These are phyloP conservation scores for Glaciozyma antarctica DNA, from an alignment of 768 basidiomycete species.

Conservation along the genomic window DNA sequence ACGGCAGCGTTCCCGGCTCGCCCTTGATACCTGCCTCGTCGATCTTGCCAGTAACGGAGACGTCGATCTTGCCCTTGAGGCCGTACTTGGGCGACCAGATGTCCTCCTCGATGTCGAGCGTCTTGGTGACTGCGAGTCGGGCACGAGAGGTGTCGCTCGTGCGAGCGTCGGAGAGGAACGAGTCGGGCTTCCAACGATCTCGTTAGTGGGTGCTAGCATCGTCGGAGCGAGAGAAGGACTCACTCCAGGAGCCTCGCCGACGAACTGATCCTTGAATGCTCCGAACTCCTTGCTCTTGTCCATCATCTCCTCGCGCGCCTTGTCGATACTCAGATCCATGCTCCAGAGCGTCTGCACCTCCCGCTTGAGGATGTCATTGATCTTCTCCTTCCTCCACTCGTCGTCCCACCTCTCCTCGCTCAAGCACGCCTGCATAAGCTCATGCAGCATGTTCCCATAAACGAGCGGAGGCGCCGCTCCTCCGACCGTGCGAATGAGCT, in stretches of 20 bases:
- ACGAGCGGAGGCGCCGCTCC: conserved; percentile 43
- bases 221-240: not conserved
- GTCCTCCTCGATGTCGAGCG: conserved; percentile 89
- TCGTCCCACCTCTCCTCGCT: conserved; percentile 37
- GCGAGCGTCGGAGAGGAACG: conserved; percentile 59
- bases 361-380: conserved; percentile 36
- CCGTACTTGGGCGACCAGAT: conserved; percentile 95
- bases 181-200: conserved; percentile 47
- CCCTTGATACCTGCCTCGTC: conserved; percentile 41
- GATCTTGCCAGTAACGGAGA: conserved; percentile 63
- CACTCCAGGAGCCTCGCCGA: conserved; percentile 59
- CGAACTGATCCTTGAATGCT: conserved; percentile 49
- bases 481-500: conserved; percentile 49
- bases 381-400: conserved; percentile 26
- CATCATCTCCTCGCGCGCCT: conserved; percentile 37
- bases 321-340: conserved; percentile 13
- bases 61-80: conserved; percentile 91
- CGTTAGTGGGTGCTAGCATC: not conserved
- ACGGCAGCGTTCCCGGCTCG: conserved; percentile 50
- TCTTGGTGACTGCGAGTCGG: conserved; percentile 59
- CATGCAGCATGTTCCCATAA: conserved; percentile 90
- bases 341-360: conserved; percentile 29
- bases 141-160: conserved; percentile 47
- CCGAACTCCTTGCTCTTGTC: conserved; percentile 39
- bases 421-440: conserved; percentile 76